Evolutionary conservation across 495 filamentous ascomycete species (phyloP).

Genomic region (Xylaria curta): DNA sequence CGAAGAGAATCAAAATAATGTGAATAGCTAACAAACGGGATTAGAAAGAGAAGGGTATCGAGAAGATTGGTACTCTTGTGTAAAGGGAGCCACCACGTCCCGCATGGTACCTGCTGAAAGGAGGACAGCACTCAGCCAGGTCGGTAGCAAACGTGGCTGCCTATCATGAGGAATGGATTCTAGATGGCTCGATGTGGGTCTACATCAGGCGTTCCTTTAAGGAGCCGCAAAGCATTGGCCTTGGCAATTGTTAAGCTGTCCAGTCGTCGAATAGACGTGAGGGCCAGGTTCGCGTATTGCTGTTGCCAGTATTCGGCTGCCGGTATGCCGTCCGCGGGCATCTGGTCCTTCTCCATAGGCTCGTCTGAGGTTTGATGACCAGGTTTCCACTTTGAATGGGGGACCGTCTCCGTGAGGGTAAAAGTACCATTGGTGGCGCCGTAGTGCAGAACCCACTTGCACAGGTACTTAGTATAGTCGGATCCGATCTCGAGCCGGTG

Average conservation of each 20-base stretch:
- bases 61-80: conserved; percentile 1
- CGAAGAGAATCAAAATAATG: not conserved
- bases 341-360: conserved; percentile 22
- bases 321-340: conserved; percentile 39
- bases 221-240: conserved; percentile 21
- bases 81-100: conserved; percentile 14
- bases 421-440: conserved; percentile 53
- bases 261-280: conserved; percentile 25
- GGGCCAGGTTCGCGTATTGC: conserved; percentile 45
- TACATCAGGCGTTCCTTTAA: conserved; percentile 27
- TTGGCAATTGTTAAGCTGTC: conserved; percentile 22
- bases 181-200: conserved; percentile 23
- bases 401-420: conserved; percentile 56
- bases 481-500: conserved; percentile 44
- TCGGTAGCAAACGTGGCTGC: not conserved
- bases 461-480: conserved; percentile 49
- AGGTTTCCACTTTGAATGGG: conserved; percentile 43
- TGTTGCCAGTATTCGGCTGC: conserved; percentile 46
- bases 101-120: conserved; percentile 13
- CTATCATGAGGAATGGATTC: not conserved
- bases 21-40: not conserved
- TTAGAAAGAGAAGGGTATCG: conserved; percentile 19
- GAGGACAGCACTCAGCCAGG: conserved; percentile 6
- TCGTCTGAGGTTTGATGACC: conserved; percentile 33
- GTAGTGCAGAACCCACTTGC: conserved; percentile 54